Base-by-base conservation (phyloP, 2,329 filamentous ascomycete genomes). In the Ophiostoma ulmi region DNA sequence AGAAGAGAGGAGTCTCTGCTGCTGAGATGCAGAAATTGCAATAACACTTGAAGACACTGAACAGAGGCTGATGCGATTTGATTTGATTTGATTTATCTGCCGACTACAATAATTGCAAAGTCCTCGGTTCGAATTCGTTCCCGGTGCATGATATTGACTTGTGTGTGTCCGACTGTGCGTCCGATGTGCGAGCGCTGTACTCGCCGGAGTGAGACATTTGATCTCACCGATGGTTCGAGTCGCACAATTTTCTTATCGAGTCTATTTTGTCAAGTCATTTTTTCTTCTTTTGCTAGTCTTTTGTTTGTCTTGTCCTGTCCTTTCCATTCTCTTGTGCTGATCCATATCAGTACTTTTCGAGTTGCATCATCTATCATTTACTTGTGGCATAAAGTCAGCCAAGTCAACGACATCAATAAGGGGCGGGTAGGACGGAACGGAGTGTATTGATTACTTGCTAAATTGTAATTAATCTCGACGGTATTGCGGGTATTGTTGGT, bases 161-260 rank as follows among this genome's bases (percentile, higher is more conserved):
- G 44, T n/a, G 17, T n/a, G 44, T 48, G 44, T 20, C 41, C 44
- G 44, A 20, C 44, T 44, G 41, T 44, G 48, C 22, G n/a, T 7
- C 48, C 20, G 13, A 22, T 48, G 44, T 58, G 52, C 11, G 22
- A 61, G 26, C 22, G 22, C 14, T 35, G 58, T 63, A 35, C 58
- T 63, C 58, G 26, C 58, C 58, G 58, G 58, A 35, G 26, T 63
- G 58, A 63, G 58, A 63, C 58, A 63, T 63, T 31, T 52, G 13
- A n/a, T 63, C 26, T 63, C 52, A 58, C 52, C 52, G 52, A 48
- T 48, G 20, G 6, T 20, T 20, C 17, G n/a, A 17, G 44, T 44
- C 39, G 4, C 14, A 17, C 39, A 13, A 22, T 14, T 58, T 55
- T 22, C 13, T 3, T 58, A 1, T 26, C 26, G 8, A 26, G n/a